Conservation (phyloP, 345 rosid genomes). For the Arabis alpina region DNA sequence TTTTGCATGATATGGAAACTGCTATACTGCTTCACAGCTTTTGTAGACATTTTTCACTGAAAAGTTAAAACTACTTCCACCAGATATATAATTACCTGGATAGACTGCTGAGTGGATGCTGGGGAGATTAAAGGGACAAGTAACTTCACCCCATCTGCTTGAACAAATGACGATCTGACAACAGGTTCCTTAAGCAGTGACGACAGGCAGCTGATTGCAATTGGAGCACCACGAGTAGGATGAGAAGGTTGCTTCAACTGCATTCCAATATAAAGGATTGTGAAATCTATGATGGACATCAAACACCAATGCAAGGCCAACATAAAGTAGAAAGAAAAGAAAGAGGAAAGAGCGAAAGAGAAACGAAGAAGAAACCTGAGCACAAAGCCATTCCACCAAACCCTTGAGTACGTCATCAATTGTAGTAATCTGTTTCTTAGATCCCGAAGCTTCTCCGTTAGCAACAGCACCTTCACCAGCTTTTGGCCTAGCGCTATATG, state of each 20-base stretch:
- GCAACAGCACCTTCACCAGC: constrained; percentile 46
- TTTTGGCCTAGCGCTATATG: constrained; percentile 76
- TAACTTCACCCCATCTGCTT: constrained; percentile 90
- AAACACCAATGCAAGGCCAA: constrained; percentile 25
- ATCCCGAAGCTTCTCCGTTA: constrained; percentile 73
- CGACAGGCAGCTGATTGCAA: constrained; percentile 77
- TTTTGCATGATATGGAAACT: constrained; percentile 9
- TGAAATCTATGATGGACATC: constrained; percentile 25
- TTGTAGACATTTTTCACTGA: neutral
- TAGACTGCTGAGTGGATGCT: constrained; percentile 95
- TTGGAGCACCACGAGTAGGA: constrained; percentile 77
- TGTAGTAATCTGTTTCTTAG: constrained; percentile 62
- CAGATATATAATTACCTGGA: constrained; percentile 60
- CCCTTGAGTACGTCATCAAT: constrained; percentile 88
- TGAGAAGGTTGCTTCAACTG: constrained; percentile 93
- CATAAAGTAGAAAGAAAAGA: constrained; percentile 15
- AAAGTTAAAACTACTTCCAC: constrained; percentile 3
- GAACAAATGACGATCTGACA: constrained; percentile 91
- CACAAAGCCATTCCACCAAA: constrained; percentile 96
- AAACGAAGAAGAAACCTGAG: constrained; percentile 62
- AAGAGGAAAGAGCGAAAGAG: constrained; percentile 14
- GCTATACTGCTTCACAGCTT: constrained; percentile 18
- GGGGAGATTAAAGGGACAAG: constrained; percentile 86
- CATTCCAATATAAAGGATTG: constrained; percentile 40
- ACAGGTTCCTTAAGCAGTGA: constrained; percentile 82